Evolutionary conservation across 2,329 filamentous ascomycete genomes (phyloP).

Genomic region (Epichloe gansuensis): DNA sequence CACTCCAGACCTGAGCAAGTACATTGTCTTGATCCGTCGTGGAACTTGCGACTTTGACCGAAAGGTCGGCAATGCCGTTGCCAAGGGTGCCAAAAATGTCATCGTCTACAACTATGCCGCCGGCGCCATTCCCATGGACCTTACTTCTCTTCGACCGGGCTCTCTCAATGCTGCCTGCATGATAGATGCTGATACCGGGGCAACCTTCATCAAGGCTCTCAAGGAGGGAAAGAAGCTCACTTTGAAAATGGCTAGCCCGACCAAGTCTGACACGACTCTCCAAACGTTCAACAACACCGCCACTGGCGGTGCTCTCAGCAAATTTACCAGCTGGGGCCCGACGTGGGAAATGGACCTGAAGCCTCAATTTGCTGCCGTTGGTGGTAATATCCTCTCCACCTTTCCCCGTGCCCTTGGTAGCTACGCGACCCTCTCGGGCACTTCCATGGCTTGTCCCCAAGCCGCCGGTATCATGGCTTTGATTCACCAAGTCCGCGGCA

Average conservation of each 20-base stretch:
- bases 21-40: conserved; percentile 48
- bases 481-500: conserved; percentile 38
- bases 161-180: conserved; percentile 26
- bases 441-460: conserved; percentile 49
- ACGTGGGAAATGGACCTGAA: conserved; percentile 46
- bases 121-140: conserved; percentile 23
- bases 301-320: conserved; percentile 39
- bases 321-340: conserved; percentile 48
- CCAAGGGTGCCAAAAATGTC: conserved; percentile 46
- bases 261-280: conserved; percentile 19
- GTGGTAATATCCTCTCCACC: conserved; percentile 46
- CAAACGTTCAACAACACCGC: conserved; percentile 16
- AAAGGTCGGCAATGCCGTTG: conserved; percentile 41
- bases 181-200: conserved; percentile 29
- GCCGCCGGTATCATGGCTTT: conserved; percentile 43
- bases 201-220: conserved; percentile 30
- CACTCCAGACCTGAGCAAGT: conserved; percentile 43
- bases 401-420: conserved; percentile 33
- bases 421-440: conserved; percentile 43
- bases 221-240: conserved; percentile 30
- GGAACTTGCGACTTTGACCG: conserved; percentile 43
- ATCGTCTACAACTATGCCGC: conserved; percentile 46
- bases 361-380: conserved; percentile 43
- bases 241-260: conserved; percentile 31
- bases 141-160: conserved; percentile 14